Conservation (phyloP, 306 rosid species). For the Hippophae tibetana region DNA sequence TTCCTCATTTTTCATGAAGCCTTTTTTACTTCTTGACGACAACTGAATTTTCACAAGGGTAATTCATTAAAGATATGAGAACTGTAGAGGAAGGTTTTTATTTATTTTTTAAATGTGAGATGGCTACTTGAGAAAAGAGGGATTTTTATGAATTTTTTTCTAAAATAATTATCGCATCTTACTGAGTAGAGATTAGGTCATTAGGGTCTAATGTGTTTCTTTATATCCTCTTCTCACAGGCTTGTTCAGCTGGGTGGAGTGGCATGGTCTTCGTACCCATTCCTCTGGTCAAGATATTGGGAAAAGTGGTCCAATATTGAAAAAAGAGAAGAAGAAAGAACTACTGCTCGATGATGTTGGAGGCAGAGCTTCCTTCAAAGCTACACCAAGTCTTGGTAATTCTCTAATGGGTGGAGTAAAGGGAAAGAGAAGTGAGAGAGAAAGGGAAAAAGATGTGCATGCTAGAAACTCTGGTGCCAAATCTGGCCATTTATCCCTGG, state of each 20-base stretch:
- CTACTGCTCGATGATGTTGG: slow-evolving; percentile 71
- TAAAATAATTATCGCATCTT: not conserved
- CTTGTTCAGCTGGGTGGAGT: slow-evolving; percentile 31
- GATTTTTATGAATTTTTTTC: slow-evolving; percentile 1
- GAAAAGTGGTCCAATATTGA: slow-evolving; percentile 44
- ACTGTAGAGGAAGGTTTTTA: too few species aligned
- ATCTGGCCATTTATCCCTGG: slow-evolving; percentile 39
- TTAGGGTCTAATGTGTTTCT: slow-evolving; percentile 1
- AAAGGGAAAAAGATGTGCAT: slow-evolving; percentile 43
- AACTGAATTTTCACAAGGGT: too few species aligned
- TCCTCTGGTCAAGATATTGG: slow-evolving; percentile 42
- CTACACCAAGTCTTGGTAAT: slow-evolving; percentile 35
- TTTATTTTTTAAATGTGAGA: too few species aligned
- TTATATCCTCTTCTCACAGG: slow-evolving; percentile 43
- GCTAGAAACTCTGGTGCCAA: slow-evolving; percentile 40
- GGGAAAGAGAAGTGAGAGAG: slow-evolving; percentile 77
- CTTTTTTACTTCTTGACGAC: too few species aligned
- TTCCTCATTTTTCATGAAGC: too few species aligned
- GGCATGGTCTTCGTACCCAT: slow-evolving; percentile 21
- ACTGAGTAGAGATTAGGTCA: too few species aligned
- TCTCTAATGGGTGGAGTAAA: slow-evolving; percentile 46
- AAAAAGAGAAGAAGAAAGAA: slow-evolving; percentile 69
- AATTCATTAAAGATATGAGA: too few species aligned
- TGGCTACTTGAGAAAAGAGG: too few species aligned
- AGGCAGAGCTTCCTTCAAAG: slow-evolving; percentile 40